Percentiles rank a stretch among this genome's conserved stretches.
phyloP scores from a whole-genome alignment of 306 rosid genomes.

The Oxytropis ochrocephala region DNA sequence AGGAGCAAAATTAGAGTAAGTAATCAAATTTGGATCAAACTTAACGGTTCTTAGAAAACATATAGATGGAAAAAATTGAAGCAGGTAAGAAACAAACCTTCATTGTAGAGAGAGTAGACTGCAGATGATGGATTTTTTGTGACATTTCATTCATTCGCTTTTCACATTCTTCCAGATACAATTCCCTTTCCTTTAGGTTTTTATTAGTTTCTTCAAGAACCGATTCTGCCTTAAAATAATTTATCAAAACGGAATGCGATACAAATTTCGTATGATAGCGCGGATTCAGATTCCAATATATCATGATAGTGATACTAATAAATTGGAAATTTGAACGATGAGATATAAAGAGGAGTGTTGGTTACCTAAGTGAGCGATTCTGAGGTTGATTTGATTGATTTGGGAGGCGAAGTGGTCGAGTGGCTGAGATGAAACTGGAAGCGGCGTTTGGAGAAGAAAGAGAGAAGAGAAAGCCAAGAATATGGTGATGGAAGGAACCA shows the following conservation, averaged over 20 bases:
- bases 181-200: constrained; percentile 38
- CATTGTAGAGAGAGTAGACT: constrained; percentile 39
- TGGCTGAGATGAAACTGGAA: constrained; percentile 31
- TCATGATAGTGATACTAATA: neutral
- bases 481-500: constrained; percentile 25
- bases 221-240: constrained; percentile 46
- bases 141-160: constrained; percentile 45
- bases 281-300: neutral
- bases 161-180: constrained; percentile 42
- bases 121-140: constrained; percentile 40
- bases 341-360: neutral
- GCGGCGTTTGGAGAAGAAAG: constrained; percentile 13
- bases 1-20: neutral
- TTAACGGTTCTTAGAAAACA: too few species aligned
- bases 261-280: neutral
- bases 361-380: constrained; percentile 61
- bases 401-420: constrained; percentile 18
- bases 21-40: neutral
- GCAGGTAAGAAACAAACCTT: constrained; percentile 43
- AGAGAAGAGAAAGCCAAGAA: constrained; percentile 26
- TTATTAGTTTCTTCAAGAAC: constrained; percentile 39
- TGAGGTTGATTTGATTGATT: constrained; percentile 46
- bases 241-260: neutral
- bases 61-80: neutral
- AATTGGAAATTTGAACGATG: neutral